These are phyloP conservation scores for Fusarium burgessii DNA, from an alignment of 2,329 filamentous ascomycete genomes.

Conservation along the genomic window DNA sequence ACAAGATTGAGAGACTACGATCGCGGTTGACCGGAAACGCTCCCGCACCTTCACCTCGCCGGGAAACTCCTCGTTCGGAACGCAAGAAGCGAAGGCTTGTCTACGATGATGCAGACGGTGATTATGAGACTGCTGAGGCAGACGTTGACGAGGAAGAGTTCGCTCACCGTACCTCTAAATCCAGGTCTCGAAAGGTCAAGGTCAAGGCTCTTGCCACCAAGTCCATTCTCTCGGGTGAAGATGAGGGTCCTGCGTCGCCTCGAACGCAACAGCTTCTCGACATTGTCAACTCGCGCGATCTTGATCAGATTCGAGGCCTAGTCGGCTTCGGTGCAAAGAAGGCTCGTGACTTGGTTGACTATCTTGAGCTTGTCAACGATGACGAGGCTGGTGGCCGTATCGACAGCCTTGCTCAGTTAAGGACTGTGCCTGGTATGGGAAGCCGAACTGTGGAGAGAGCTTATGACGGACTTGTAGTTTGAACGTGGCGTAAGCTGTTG, in stretches of 20 bases:
- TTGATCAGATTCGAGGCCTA: slow-evolving; percentile 72
- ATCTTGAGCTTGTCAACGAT: slow-evolving; percentile 59
- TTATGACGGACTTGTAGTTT: slow-evolving; percentile 59
- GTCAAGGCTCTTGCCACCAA: slow-evolving; percentile 44
- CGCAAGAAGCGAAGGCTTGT: slow-evolving; percentile 49
- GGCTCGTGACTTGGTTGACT: slow-evolving; percentile 70
- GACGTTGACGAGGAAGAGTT: slow-evolving; percentile 56
- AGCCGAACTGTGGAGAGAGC: slow-evolving; percentile 68
- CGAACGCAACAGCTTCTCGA: slow-evolving; percentile 72
- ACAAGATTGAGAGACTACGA: slow-evolving; percentile 75
- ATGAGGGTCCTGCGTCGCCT: slow-evolving; percentile 61
- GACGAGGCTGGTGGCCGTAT: slow-evolving; percentile 57
- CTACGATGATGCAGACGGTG: slow-evolving; percentile 53
- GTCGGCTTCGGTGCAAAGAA: slow-evolving; percentile 80
- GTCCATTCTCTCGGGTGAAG: slow-evolving; percentile 51
- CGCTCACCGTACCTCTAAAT: slow-evolving; percentile 43
- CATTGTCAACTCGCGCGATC: slow-evolving; percentile 80
- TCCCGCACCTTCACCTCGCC: slow-evolving; percentile 23
- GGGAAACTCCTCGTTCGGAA: slow-evolving; percentile 42
- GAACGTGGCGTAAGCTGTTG: slow-evolving; percentile 11
- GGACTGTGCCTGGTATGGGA: slow-evolving; percentile 68
- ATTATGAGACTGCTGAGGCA: slow-evolving; percentile 56
- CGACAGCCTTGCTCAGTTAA: slow-evolving; percentile 63
- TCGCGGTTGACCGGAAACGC: slow-evolving; percentile 59
- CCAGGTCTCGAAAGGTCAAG: slow-evolving; percentile 50